Base-by-base conservation (phyloP, 2,329 filamentous ascomycete species). In the Calonectria henricotiae region DNA sequence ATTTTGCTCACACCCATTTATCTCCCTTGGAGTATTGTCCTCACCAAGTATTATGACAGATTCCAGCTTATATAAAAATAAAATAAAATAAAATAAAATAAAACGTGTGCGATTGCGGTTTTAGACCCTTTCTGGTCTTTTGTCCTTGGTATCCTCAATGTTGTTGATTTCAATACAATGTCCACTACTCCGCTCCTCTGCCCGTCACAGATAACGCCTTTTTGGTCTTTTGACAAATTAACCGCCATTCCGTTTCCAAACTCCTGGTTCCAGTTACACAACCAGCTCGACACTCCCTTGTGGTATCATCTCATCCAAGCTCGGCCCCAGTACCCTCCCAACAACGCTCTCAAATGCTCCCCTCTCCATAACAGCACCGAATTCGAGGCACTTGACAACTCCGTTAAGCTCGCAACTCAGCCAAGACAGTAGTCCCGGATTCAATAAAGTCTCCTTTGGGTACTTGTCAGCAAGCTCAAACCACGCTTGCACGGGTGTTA, bases 401-500 rank as follows among this genome's bases (percentile, higher is more conserved):
- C 80, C 80, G 4, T 79, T 79, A 6, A 89, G 80, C 73, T 84
- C 85, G 5, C 77, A 69, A 76, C 83, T 81, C 60, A 89, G 78
- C 30, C 64, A 61, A 11, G 81, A 82, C 46, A 87, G 73, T 41
- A 82, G 76, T 25, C 74, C 75, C 0, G 65, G 66, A 54, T 81
- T 75, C 62, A 86, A 75, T n/a, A 87, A 78, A 17, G 81, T 64
- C 12, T 73, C 80, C n/a, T 79, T 71, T 25, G 84, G 83, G 72
- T 85, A 87, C 43, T 80, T 76, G 4, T 71, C 76, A 27, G 82
- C 83, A 30, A 89, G 82, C 81, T 89, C 87, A 76, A 89, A 89
- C 87, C 86, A 89, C 1, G 84, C 86, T 78, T 89, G 87, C 30
- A 89, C 84, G 17, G 87, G 87, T 32, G 86, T 84, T 44, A 88